Evolutionary conservation across 1,284 basidiomycete genomes (phyloP), one percentile per base, ranked within the genome.

Genomic region (Ceratorhiza oryzae-sativae): DNA sequence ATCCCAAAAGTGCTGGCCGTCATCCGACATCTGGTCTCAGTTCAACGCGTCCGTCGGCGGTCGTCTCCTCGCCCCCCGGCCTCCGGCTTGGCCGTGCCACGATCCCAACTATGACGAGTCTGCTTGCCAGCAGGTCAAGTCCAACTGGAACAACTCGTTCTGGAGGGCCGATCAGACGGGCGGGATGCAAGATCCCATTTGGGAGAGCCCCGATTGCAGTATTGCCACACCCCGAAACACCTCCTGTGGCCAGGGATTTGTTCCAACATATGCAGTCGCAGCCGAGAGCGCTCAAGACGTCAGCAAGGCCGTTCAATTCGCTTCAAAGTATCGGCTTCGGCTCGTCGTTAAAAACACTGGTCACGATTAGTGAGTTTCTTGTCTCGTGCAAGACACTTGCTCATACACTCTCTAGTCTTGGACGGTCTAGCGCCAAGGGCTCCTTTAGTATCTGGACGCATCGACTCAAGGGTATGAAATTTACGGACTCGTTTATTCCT

Each of bases 271-370:
- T 51, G n/a, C 48, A 5, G 82, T 85, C 3, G 84, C 85, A 59
- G 82, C 81, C 1, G 78, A 80, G 4, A 77, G 72, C 0, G 77
- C 77, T 5, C 73, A 49, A 25, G 83, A 83, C 72, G 75, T 86
- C 3, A 80, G 83, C 73, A 81, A 79, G 25, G 82, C 82, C 4
- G 80, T 84, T 23, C 77, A 77, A 25, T 84, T 85, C 75, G 82
- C 82, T 0, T 78, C 72, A 4, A 71, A 79, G 32, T 77, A 83
- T 70, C 81, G 82, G 72, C 76, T 86, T 23, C 81, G 81, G 3
- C 72, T 85, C 1, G 82, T 82, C 0, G 77, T 86, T 20, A 86
- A 85, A 76, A 84, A 83, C 71, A 85, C 84, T 0, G 84, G 84
- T 80, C 82, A 73, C 56, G 79, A 58, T 60, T 60, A 49, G 68